Evolutionary conservation across 768 basidiomycete species (phyloP), one percentile per base, ranked within the genome.

Genomic region (Naganishia onofrii): DNA sequence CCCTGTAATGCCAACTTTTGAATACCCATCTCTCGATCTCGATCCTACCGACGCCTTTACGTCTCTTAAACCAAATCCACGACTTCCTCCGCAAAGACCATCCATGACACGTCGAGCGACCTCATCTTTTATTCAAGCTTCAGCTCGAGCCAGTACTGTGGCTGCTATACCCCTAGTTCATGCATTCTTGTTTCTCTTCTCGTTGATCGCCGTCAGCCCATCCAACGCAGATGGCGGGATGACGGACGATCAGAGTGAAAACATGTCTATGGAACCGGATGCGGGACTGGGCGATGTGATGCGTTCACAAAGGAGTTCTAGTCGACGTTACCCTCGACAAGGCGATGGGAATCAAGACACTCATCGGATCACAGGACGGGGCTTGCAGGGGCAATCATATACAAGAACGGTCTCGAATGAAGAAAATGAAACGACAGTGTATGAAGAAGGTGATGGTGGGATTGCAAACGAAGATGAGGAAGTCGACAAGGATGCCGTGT

Each of bases 81-180:
- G 23, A 63, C 4, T 21, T 38, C 15, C 23, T 23, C 60, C 42
- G 21, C 60, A 63, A 63, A 36, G 60, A 46, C 60, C 60, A 12
- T 63, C 60, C 21, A 42, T 63, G 60, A 44, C 60, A 10, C 60
- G 60, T 44, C 60, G 60, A 26, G 60, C 60, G 42, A 63, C 60
- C 10, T 63, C 60, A 7, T 63, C 60, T 28, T 63, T 63, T 29
- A 63, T 63, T 26, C 60, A 42, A n/a, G 60, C 60, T 15, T 63
- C 60, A 9, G 60, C 60, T 63, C 60, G 38, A 63, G 60, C 60
- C 38, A 42, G 36, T 17, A 44, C 60, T 42, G 60, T 63, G 2
- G 60, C 60, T 21, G 60, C 60, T 34, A 42, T 63, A 42, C 60
- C 60, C 36, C 60, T 63, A 8, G 38, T 63, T 44, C 60, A 63